phyloP scores from a whole-genome alignment of 2,329 filamentous ascomycete genomes.

The Phyllosticta paracitricarpa region DNA sequence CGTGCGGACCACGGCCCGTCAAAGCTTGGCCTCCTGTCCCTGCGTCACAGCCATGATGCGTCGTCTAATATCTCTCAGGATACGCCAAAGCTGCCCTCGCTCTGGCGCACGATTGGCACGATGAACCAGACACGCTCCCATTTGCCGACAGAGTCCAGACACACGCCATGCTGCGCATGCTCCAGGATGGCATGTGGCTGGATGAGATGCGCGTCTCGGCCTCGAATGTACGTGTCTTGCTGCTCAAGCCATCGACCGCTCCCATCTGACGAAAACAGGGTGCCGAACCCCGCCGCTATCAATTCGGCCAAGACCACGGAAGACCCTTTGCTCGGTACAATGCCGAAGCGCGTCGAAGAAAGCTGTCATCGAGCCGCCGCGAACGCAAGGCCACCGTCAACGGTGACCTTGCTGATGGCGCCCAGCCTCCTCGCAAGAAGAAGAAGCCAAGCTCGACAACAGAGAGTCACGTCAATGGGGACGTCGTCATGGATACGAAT shows the following conservation, averaged over 20 bases:
- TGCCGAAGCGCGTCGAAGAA: constrained; percentile 18
- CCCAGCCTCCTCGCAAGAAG: constrained; percentile 23
- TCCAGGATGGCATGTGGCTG: constrained; percentile 51
- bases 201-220: constrained; percentile 30
- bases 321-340: constrained; percentile 28
- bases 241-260: background rate
- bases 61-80: constrained; percentile 26
- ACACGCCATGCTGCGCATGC: constrained; percentile 49
- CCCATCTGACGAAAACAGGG: constrained; percentile 2
- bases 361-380: constrained; percentile 6
- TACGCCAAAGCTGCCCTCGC: constrained; percentile 50
- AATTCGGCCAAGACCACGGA: constrained; percentile 30
- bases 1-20: background rate
- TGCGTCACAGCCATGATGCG: background rate
- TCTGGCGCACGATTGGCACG: constrained; percentile 53
- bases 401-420: constrained; percentile 24
- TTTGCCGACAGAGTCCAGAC: constrained; percentile 51
- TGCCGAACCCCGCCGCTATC: constrained; percentile 20
- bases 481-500: constrained; percentile 38
- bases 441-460: constrained; percentile 19
- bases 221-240: constrained; percentile 7
- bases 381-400: constrained; percentile 6
- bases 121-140: constrained; percentile 50
- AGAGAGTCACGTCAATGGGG: constrained; percentile 32
- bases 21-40: background rate